Evolutionary conservation across 2,329 filamentous ascomycete species (phyloP), one percentile per base, ranked within the genome.

Genomic region (Knufia fluminis): DNA sequence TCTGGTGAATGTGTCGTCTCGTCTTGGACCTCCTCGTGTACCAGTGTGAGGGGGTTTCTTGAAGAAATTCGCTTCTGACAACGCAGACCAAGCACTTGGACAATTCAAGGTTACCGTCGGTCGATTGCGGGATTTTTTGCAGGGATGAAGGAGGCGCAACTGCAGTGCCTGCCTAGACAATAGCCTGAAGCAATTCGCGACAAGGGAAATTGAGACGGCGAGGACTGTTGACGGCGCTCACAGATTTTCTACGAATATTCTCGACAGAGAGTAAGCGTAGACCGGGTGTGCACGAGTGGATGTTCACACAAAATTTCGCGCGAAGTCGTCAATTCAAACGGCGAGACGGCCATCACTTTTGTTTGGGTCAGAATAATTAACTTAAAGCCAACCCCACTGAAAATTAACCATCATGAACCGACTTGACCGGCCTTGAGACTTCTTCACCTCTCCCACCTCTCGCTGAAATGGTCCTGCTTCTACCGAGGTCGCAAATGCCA

Each of bases 71-170:
- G 26, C 35, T 16, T 28, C 12, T 39, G 33, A 19, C 28, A 36
- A 31, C 8, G 17, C 12, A 36, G 17, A 40, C 26, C 42, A 45
- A 45, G 26, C 42, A 45, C 14, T 42, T 28, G 40, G n/a, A 24
- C 24, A 45, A 31, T n/a, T 7, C 33, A 39, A 48, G 33, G 45
- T 40, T 39, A 31, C 22, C 20, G 14, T 39, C 22, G 32, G 19
- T 48, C 22, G 45, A 31, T 33, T 48, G 45, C 45, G 45, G 45
- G 44, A 46, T 33, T 32, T 36, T 41, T 46, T 46, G 45, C 45
- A 48, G 17, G 45, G 45, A 48, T 48, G 19, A 28, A 23, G 23
- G 20, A 28, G 39, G 45, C 45, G 45, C 35, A 48, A 39, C 19
- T 23, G 35, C 17, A 19, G n/a, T 28, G 45, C 28, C 28, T 45